Conservation (phyloP, 176 grass and related monocot genomes). For the Ensete ventricosum region DNA sequence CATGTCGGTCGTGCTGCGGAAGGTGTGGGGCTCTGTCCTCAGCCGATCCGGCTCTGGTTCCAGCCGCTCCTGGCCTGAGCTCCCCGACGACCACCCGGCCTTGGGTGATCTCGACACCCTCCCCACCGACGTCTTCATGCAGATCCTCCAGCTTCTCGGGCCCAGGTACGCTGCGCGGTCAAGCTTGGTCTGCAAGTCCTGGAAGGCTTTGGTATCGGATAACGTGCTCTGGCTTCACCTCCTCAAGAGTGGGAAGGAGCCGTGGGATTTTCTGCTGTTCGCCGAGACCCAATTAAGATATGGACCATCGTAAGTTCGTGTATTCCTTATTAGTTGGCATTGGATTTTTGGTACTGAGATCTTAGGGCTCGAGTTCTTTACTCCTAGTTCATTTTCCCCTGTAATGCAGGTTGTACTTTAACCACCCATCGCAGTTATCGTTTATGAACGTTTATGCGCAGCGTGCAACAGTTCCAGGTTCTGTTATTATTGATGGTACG, state of each 20-base stretch:
- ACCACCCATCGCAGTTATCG: slow-evolving; percentile 33
- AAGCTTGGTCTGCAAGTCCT: slow-evolving; percentile 41
- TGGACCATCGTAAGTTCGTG: slow-evolving; percentile 1
- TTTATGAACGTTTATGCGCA: slow-evolving; percentile 65
- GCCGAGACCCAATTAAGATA: slow-evolving; percentile 66
- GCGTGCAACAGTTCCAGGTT: slow-evolving; percentile 47
- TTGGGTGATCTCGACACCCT: slow-evolving; percentile 56
- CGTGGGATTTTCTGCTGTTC: slow-evolving; percentile 73
- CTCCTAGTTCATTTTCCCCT: not conserved
- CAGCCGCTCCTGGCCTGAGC: not conserved
- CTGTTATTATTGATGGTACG: slow-evolving; percentile 83
- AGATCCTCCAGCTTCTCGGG: slow-evolving; percentile 66
- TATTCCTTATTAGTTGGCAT: not conserved
- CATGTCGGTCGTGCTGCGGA: slow-evolving; percentile 64
- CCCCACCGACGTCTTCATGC: slow-evolving; percentile 63
- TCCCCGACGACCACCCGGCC: slow-evolving; percentile 19
- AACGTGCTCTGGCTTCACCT: slow-evolving; percentile 78
- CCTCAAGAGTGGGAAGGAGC: slow-evolving; percentile 48
- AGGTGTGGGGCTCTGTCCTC: slow-evolving; percentile 60
- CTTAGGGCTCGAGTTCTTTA: no score
- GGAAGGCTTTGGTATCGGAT: slow-evolving; percentile 56
- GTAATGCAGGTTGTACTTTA: slow-evolving; percentile 42
- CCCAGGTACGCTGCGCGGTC: slow-evolving; percentile 51
- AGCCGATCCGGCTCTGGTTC: slow-evolving; percentile 19
- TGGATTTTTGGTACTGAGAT: not conserved